Conservation (phyloP, 768 basidiomycete genomes). For the Boletus sensibilis region DNA sequence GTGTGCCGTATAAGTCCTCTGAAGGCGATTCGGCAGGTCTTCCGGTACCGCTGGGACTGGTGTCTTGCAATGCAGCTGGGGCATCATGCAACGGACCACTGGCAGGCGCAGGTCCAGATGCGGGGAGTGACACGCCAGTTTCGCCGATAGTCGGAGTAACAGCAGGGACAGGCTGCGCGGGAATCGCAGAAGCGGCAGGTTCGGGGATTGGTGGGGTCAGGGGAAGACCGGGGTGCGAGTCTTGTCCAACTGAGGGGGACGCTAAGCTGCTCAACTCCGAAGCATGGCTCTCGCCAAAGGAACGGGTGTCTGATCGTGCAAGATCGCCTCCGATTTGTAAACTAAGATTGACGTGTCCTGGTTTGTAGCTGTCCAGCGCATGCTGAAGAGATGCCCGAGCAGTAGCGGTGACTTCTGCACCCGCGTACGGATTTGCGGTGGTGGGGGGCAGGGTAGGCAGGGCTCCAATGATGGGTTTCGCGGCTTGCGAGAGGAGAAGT, state of each 20-base stretch:
- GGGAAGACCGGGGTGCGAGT: slow-evolving; percentile 38
- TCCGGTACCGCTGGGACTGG: slow-evolving; percentile 7
- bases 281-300: slow-evolving; percentile 84
- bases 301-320: slow-evolving; percentile 68
- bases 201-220: slow-evolving; percentile 42
- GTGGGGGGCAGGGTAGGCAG: slow-evolving; percentile 71
- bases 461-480: slow-evolving; percentile 56
- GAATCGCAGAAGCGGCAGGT: slow-evolving; percentile 14
- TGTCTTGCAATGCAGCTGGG: neutral
- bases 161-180: slow-evolving; percentile 32
- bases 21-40: slow-evolving; percentile 24
- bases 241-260: slow-evolving; percentile 26
- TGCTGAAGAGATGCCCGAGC: slow-evolving; percentile 74
- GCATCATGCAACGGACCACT: slow-evolving; percentile 45
- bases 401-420: slow-evolving; percentile 60
- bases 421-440: slow-evolving; percentile 52
- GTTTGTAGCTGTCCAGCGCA: slow-evolving; percentile 75
- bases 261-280: slow-evolving; percentile 63
- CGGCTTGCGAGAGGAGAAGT: slow-evolving; percentile 68
- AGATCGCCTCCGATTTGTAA: slow-evolving; percentile 50
- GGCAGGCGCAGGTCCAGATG: slow-evolving; percentile 61
- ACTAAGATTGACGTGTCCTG: slow-evolving; percentile 58
- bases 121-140: slow-evolving; percentile 69
- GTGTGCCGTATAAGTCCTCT: slow-evolving; percentile 32
- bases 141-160: slow-evolving; percentile 20